Evolutionary conservation across 331 rosid genomes (phyloP).

Genomic region (Rosa hybrid): DNA sequence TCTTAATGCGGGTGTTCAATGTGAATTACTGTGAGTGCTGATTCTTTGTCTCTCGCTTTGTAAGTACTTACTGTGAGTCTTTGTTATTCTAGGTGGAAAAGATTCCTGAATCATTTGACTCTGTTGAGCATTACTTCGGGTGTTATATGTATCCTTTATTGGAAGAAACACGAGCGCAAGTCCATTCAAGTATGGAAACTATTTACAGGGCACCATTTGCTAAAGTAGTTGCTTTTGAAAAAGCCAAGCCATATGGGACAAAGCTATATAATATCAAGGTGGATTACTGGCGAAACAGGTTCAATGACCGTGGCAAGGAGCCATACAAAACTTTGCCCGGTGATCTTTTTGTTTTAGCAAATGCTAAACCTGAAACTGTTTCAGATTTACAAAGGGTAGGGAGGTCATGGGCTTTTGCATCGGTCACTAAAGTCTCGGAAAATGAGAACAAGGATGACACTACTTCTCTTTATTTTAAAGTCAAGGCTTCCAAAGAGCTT

Average conservation of each 20-base stretch:
- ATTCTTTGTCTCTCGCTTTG: no score
- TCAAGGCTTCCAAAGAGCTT: background rate
- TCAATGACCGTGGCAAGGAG: conserved; percentile 2
- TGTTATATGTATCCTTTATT: background rate
- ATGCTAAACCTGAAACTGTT: conserved; percentile 13
- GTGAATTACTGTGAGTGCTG: no score
- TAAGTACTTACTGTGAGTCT: background rate
- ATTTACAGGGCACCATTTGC: conserved; percentile 25
- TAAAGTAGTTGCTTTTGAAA: conserved; percentile 6
- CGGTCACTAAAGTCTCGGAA: conserved; percentile 1
- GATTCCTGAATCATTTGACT: conserved; percentile 23
- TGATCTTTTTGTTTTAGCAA: conserved; percentile 18
- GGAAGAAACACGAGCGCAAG: conserved; percentile 13
- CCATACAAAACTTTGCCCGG: conserved; percentile 19
- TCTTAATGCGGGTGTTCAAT: background rate
- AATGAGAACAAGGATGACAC: background rate
- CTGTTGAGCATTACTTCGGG: conserved; percentile 7
- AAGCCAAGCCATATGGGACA: background rate
- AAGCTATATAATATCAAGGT: conserved; percentile 15
- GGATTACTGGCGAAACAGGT: conserved; percentile 15
- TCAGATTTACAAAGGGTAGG: conserved; percentile 12
- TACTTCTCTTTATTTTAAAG: background rate
- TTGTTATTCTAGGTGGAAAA: conserved; percentile 12
- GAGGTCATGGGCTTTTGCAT: conserved; percentile 15
- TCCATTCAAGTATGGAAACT: conserved; percentile 8